Conservation (phyloP, 139 green algal genomes). For the Picochlorum sp. region DNA sequence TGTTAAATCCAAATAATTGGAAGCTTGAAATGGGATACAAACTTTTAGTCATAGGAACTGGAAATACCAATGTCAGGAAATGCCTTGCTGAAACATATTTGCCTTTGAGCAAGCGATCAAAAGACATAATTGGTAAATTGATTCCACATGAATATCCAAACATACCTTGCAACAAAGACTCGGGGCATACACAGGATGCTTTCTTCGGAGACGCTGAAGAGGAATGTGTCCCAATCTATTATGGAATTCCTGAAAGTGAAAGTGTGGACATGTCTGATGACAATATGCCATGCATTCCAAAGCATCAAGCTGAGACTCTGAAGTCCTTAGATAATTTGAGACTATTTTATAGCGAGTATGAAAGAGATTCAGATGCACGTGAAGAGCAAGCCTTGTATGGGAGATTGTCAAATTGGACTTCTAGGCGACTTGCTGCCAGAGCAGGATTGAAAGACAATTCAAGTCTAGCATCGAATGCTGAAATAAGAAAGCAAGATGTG, state of each 20-base stretch:
- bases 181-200: background rate
- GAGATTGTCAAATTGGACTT: constrained; percentile 4
- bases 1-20: constrained; percentile 11
- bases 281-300: constrained; percentile 22
- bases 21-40: background rate
- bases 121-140: background rate
- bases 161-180: background rate
- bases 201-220: background rate
- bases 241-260: constrained; percentile 20
- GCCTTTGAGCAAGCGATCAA: background rate
- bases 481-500: no score
- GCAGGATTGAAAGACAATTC: background rate
- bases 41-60: constrained; percentile 12
- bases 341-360: constrained; percentile 10
- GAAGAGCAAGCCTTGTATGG: constrained; percentile 11
- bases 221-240: constrained; percentile 10
- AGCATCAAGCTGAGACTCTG: constrained; percentile 8
- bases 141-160: background rate
- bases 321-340: background rate
- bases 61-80: background rate
- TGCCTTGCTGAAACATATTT: background rate
- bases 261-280: constrained; percentile 23
- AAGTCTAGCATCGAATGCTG: no score
- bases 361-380: background rate
- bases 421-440: background rate